Evolutionary conservation across 1,139 yeast species (phyloP), one percentile per base, ranked within the genome.

Genomic region (Diutina rugosa): DNA sequence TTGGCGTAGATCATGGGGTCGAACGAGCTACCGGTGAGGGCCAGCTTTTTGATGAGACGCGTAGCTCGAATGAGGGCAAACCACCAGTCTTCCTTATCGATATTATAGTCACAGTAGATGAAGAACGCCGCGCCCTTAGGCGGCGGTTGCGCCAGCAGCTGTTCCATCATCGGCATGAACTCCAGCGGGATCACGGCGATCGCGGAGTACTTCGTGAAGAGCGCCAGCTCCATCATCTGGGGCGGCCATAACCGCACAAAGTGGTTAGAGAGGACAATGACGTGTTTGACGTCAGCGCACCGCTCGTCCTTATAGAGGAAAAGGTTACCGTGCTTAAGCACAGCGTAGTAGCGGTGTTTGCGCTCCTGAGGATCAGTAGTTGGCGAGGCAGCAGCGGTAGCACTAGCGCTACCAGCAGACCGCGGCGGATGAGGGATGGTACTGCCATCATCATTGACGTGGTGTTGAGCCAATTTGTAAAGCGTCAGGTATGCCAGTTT

Each of bases 11-110:
- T 55, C 6, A 60, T 58, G 0, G 79, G 75, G 59, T 70, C 67
- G 18, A 72, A 59, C 3, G 60, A 56, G 8, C 46, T 45, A 16
- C n/a, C 47, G 48, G 41, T 32, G 38, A 56, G 64, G 65, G 26
- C 4, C 56, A 56, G 38, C 58, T 59, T 48, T 7, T 18, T 26
- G 3, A 55, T 90, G 84, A 58, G 51, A 60, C 85, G 86, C 0
- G 95, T 81, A 1, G 95, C 93, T 58, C 84, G 73, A n/a, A 91
- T 77, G 57, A 91, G 73, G 1, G 89, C 83, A 69, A 90, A 90
- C 67, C 91, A 91, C 88, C 97, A 85, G 66, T 90, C 96, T 67
- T 91, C 99, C 65, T 93, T 91, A 54, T 86, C 91, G 56, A 78
- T 78, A 61, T 90, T 88, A 55, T 81, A 77, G 63, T 89, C 96